Evolutionary conservation across 257 asterid genomes (phyloP), one percentile per base, ranked within the genome.

Genomic region (Capsicum rhomboideum): DNA sequence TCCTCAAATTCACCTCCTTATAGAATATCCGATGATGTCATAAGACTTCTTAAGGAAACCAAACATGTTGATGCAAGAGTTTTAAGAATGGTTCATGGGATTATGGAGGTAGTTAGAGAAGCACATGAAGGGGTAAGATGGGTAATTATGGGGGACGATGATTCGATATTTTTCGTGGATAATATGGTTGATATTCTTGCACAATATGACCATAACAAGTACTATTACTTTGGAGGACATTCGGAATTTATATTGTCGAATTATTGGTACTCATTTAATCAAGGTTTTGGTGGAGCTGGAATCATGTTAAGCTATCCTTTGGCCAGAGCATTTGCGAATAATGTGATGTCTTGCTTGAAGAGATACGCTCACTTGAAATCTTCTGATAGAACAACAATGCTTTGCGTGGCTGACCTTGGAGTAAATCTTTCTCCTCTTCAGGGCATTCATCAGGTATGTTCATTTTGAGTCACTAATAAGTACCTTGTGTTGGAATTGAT

Each of bases 221-320:
- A 83, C 6, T 83, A 80, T 34, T 87, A 89, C 58, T 2, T 89
- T 0, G 90, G 91, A 0, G 80, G 81, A 12, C 88, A 84, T 4
- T 86, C 88, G 2, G 91, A 89, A 23, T 80, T 34, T 52, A 56
- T 87, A 2, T 5, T 67, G 68, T 74, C 84, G 8, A 87, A 85
- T 77, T 66, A 80, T 46, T 79, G 55, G 79, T 79, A 26, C 16
- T 82, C 83, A 28, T 86, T 88, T 29, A 37, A 80, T 18, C 86
- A 85, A 82, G 89, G 77, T 8, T 86, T 84, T 80, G 91, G 91
- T 18, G 91, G 89, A 8, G 91, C 85, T 69, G 89, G 91, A 78
- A 40, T 86, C 7, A 80, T 82, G 8, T 50, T 88, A 72, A 88
- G 89, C 31, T 88, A 84, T 56, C 85, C 89, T 23, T 84, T 88